These are phyloP conservation scores for Penicillium angulare DNA, from an alignment of 495 filamentous ascomycete genomes.

Conservation along the genomic window DNA sequence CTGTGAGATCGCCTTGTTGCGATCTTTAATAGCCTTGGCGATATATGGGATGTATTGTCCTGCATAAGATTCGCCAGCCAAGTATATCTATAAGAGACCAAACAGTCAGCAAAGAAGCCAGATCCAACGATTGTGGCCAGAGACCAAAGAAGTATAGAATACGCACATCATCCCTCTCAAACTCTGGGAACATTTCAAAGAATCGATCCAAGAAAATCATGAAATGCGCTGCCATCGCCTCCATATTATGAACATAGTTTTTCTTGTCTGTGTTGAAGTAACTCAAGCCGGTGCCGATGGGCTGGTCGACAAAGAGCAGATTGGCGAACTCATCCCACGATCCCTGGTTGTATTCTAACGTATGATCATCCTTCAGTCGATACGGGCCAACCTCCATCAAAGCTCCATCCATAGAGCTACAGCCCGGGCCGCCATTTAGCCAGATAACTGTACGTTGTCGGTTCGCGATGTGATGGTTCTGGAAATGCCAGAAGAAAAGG, in stretches of 20 bases:
- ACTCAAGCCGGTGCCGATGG: conserved; percentile 94
- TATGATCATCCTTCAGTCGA: conserved; percentile 72
- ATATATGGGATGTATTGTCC: conserved; percentile 98
- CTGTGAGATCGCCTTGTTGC: conserved; percentile 54
- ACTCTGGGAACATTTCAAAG: conserved; percentile 87
- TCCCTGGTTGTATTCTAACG: conserved; percentile 78
- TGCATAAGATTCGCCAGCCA: conserved; percentile 94
- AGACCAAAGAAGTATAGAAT: not conserved
- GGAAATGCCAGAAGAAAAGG: conserved; percentile 97
- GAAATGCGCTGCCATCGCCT: conserved; percentile 87
- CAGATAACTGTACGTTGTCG: conserved; percentile 90
- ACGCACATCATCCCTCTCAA: conserved; percentile 88
- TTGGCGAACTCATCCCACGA: conserved; percentile 98
- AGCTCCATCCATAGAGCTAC: conserved; percentile 94
- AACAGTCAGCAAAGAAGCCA: too few species aligned
- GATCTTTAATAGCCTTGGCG: conserved; percentile 78
- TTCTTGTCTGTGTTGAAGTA: conserved; percentile 90
- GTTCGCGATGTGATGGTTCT: conserved; percentile 93
- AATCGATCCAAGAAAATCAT: conserved; percentile 86
- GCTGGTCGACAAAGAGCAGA: conserved; percentile 93
- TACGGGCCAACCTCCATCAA: conserved; percentile 98
- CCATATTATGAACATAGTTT: conserved; percentile 77
- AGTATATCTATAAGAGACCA: conserved; percentile 64
- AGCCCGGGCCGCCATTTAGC: conserved; percentile 95
- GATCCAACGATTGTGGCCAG: too few species aligned